Evolutionary conservation across 1,284 basidiomycete genomes (phyloP).

Genomic region (Ceratobasidium sp.): DNA sequence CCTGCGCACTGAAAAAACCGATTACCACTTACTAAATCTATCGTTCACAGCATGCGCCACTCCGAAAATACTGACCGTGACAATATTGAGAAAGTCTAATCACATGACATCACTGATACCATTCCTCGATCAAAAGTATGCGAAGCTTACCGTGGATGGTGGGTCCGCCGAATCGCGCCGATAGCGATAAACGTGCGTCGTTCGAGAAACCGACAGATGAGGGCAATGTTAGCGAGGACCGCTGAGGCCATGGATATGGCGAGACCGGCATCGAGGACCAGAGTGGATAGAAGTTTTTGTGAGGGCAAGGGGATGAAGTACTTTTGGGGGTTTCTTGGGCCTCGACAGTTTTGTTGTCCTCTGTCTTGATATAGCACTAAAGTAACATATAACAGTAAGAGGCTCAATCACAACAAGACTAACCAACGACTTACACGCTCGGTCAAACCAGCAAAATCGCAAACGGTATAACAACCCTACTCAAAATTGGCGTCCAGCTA

Average conservation of each 20-base stretch:
- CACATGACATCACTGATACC: conserved; percentile 21
- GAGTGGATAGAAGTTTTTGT: not conserved
- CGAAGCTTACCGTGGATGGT: conserved; percentile 68
- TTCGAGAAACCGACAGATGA: conserved; percentile 79
- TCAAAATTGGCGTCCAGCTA: conserved; percentile 68
- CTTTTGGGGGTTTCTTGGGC: conserved; percentile 63
- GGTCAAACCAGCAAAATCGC: conserved; percentile 81
- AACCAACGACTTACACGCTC: conserved; percentile 54
- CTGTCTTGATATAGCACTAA: conserved; percentile 65
- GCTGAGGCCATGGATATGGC: conserved; percentile 75
- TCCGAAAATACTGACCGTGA: conserved; percentile 71
- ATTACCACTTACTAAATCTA: conserved; percentile 63
- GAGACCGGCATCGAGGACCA: conserved; percentile 70
- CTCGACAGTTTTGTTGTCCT: conserved; percentile 62
- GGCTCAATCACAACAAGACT: not conserved
- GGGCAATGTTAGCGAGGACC: conserved; percentile 73
- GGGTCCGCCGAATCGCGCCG: conserved; percentile 67
- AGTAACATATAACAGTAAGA: not conserved
- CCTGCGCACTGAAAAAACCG: conserved; percentile 36
- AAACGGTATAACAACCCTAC: conserved; percentile 78
- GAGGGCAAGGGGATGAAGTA: conserved; percentile 31
- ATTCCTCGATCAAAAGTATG: not conserved
- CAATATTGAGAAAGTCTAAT: conserved; percentile 75
- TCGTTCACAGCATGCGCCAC: conserved; percentile 71
- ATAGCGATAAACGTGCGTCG: conserved; percentile 72